These are phyloP conservation scores for Pseudogymnoascus sp. DNA, from an alignment of 2,329 filamentous ascomycete genomes.

Conservation along the genomic window DNA sequence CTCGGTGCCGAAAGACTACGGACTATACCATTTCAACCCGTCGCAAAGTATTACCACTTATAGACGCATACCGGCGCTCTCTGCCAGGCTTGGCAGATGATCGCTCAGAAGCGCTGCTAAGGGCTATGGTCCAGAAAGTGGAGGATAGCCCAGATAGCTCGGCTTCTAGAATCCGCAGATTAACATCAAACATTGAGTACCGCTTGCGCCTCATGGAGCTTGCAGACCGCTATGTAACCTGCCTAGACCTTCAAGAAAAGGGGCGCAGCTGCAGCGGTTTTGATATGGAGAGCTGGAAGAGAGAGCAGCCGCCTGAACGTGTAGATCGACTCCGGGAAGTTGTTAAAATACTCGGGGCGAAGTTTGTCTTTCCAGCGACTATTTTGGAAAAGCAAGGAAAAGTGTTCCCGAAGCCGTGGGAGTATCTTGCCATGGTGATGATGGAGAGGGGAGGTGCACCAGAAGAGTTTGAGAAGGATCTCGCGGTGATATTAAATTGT, in stretches of 20 bases:
- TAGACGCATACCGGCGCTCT: not conserved
- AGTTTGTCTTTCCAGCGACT: not conserved
- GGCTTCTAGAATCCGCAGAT: not conserved
- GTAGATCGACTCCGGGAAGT: not conserved
- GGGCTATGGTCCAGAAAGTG: not conserved
- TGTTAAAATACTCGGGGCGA: not conserved
- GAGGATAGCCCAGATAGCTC: not conserved
- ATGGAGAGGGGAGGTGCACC: not conserved
- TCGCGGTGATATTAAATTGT: not conserved
- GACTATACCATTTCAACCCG: not conserved
- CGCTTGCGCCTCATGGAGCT: not conserved
- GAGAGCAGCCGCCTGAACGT: not conserved
- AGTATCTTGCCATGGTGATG: constrained; percentile 1
- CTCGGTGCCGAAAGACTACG: not conserved
- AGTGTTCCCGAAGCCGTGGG: constrained; percentile 2
- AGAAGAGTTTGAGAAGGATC: not conserved
- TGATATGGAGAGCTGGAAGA: not conserved
- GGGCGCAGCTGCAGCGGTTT: not conserved
- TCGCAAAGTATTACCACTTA: not conserved
- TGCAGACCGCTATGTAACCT: not conserved
- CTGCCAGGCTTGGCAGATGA: not conserved
- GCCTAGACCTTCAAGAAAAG: not conserved
- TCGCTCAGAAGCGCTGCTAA: not conserved
- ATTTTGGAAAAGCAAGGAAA: not conserved
- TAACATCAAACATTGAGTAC: not conserved